phyloP scores from a whole-genome alignment of 1,284 basidiomycete genomes.

The Grifola frondosa region DNA sequence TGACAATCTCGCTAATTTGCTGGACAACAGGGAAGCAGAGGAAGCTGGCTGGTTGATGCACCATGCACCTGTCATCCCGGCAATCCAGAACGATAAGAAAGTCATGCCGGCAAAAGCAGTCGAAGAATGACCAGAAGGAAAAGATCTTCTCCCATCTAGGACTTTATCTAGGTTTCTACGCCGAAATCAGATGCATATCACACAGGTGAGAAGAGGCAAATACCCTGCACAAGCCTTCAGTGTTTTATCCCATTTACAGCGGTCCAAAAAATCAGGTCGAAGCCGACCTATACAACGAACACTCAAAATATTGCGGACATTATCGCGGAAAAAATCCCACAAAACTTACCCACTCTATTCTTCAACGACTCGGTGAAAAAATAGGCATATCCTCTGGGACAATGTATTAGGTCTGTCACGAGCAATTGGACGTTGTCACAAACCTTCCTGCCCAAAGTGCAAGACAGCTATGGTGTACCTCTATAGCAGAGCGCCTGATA shows the following conservation, averaged over 20 bases:
- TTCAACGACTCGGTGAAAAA: conserved; percentile 58
- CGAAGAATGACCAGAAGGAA: conserved; percentile 70
- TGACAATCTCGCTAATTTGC: conserved; percentile 47
- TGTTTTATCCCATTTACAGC: conserved; percentile 59
- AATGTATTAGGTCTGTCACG: not conserved
- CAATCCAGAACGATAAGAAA: conserved; percentile 61
- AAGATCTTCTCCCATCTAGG: conserved; percentile 56
- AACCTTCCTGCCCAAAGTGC: conserved; percentile 50
- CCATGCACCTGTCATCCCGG: conserved; percentile 63
- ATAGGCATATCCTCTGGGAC: conserved; percentile 43
- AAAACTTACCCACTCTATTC: conserved; percentile 51
- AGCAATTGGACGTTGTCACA: conserved; percentile 7
- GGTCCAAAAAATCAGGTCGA: conserved; percentile 66
- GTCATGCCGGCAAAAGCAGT: conserved; percentile 65
- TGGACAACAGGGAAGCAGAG: conserved; percentile 41
- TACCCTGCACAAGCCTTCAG: conserved; percentile 57
- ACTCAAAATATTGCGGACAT: not conserved
- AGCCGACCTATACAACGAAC: conserved; percentile 47
- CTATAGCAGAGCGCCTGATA: conserved; percentile 44
- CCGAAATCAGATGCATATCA: conserved; percentile 1
- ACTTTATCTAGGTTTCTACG: conserved; percentile 40
- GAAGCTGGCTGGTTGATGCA: conserved; percentile 44
- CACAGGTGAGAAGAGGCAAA: not conserved
- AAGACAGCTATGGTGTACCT: conserved; percentile 58
- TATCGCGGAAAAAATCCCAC: not conserved